Evolutionary conservation across 2,329 filamentous ascomycete species (phyloP).

Genomic region (Colletotrichum graminicola): DNA sequence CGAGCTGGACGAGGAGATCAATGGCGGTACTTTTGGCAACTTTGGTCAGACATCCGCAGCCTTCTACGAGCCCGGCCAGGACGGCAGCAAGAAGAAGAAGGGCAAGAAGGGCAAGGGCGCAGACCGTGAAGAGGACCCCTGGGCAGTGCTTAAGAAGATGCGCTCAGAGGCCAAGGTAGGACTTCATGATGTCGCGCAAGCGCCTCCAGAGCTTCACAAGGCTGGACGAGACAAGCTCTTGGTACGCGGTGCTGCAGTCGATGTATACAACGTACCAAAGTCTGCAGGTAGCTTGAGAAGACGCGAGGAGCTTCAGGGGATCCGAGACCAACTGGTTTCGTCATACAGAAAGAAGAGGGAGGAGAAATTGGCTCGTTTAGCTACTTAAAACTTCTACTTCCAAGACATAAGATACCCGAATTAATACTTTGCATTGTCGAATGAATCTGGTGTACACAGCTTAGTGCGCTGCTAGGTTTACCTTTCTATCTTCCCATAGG

Average conservation of each 20-base stretch:
- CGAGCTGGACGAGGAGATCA: slow-evolving; percentile 71
- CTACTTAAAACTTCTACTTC: background rate
- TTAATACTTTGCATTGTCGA: background rate
- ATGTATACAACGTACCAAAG: slow-evolving; percentile 54
- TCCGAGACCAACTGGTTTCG: slow-evolving; percentile 53
- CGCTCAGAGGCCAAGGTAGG: slow-evolving; percentile 67
- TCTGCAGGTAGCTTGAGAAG: slow-evolving; percentile 55
- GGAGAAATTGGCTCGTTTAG: slow-evolving; percentile 25
- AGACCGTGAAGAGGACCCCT: slow-evolving; percentile 77
- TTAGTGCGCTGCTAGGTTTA: background rate
- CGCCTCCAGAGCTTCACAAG: slow-evolving; percentile 79
- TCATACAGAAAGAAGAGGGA: slow-evolving; percentile 55
- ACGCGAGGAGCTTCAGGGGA: slow-evolving; percentile 54
- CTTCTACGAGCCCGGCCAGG: slow-evolving; percentile 56
- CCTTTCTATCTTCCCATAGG: background rate
- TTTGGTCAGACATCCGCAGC: slow-evolving; percentile 52
- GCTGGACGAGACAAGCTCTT: slow-evolving; percentile 51
- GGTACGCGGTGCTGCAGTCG: slow-evolving; percentile 49
- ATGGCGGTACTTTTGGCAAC: slow-evolving; percentile 56
- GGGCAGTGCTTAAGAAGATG: slow-evolving; percentile 78
- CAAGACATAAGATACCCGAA: slow-evolving; percentile 15
- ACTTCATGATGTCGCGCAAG: slow-evolving; percentile 74
- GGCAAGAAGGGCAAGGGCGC: slow-evolving; percentile 54
- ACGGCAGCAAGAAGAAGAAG: slow-evolving; percentile 59
- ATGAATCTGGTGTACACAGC: background rate